phyloP scores from a whole-genome alignment of 176 grass and related monocot genomes.

The Cocos nucifera region DNA sequence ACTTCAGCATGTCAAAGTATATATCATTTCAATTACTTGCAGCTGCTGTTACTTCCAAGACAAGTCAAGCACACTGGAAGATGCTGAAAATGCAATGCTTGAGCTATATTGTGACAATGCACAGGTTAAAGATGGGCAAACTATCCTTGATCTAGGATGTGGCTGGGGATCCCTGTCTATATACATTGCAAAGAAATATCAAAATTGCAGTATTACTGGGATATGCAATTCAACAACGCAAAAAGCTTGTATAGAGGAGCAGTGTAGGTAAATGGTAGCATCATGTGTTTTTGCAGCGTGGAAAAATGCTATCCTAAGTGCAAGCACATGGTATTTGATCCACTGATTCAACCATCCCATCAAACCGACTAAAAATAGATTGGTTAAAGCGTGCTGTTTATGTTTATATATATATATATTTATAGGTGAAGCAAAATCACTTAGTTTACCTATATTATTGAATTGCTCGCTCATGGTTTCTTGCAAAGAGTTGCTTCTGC shows the following conservation, averaged over 20 bases:
- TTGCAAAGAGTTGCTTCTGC: too few species aligned
- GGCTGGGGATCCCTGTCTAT: slow-evolving; percentile 89
- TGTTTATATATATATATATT: too few species aligned
- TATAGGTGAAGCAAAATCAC: too few species aligned
- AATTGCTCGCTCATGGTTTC: too few species aligned
- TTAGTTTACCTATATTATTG: too few species aligned
- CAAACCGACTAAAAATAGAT: too few species aligned
- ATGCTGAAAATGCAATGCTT: slow-evolving; percentile 83
- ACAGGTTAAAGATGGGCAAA: slow-evolving; percentile 71
- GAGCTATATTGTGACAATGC: slow-evolving; percentile 79
- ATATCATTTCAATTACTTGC: slow-evolving; percentile 8
- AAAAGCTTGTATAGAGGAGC: slow-evolving; percentile 76
- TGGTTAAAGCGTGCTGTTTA: too few species aligned
- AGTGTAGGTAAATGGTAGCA: slow-evolving; percentile 44
- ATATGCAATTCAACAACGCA: slow-evolving; percentile 94
- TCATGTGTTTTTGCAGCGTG: too few species aligned
- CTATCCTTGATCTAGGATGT: slow-evolving; percentile 75
- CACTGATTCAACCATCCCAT: too few species aligned
- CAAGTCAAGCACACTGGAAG: slow-evolving; percentile 57
- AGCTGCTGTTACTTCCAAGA: slow-evolving; percentile 88
- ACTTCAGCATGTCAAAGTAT: not conserved
- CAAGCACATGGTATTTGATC: too few species aligned
- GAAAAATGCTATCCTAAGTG: too few species aligned
- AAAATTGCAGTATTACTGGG: slow-evolving; percentile 61
- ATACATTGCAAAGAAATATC: slow-evolving; percentile 71